A percentile compares a stretch with the other conserved stretches of the same genome.
phyloP scores from a whole-genome alignment of 176 grass and related monocot genomes.

The Zea luxurians region DNA sequence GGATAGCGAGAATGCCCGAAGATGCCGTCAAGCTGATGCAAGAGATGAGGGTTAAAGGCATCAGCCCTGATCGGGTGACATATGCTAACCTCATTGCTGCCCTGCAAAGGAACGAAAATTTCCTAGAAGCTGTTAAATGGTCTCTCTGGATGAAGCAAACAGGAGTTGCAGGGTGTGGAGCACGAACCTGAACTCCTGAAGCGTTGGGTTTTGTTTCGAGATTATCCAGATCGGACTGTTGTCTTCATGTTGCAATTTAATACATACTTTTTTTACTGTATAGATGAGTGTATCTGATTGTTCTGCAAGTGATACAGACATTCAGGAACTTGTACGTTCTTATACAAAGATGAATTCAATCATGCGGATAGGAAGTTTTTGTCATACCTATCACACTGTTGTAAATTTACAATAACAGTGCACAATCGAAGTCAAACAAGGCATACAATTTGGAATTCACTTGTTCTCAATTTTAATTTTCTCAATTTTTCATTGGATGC shows the following conservation, averaged over 20 bases:
- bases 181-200: constrained; percentile 19
- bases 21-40: constrained; percentile 73
- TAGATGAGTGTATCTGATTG: constrained; percentile 22
- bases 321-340: constrained; percentile 8
- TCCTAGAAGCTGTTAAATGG: constrained; percentile 87
- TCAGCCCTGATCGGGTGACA: constrained; percentile 60
- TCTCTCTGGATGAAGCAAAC: constrained; percentile 96
- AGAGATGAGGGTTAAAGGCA: constrained; percentile 72
- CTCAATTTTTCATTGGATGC: background rate
- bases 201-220: constrained; percentile 21
- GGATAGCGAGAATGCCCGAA: constrained; percentile 76
- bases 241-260: background rate
- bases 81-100: constrained; percentile 68
- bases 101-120: constrained; percentile 83
- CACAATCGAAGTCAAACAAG: background rate
- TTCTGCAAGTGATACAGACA: background rate
- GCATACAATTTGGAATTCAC: background rate
- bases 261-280: constrained; percentile 20
- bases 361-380: constrained; percentile 27
- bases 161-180: constrained; percentile 35
- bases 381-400: constrained; percentile 21
- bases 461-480: background rate
- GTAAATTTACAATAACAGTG: constrained; percentile 23
- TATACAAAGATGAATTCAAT: constrained; percentile 24
- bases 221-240: background rate